Evolutionary conservation across 805 yeast genomes (phyloP).

Genomic region (Saturnispora halmiae): DNA sequence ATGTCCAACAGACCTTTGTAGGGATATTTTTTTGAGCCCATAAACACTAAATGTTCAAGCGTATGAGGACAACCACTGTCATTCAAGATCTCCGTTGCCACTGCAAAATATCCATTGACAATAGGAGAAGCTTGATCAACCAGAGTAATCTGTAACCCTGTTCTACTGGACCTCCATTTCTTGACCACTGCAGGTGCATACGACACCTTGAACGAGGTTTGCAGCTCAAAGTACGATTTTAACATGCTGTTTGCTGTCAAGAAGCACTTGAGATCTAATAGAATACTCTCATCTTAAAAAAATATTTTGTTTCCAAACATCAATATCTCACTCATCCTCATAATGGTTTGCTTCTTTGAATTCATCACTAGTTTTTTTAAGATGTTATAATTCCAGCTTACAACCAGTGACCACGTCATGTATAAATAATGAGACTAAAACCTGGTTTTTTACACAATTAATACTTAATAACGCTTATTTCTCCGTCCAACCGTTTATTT

Average conservation of each 20-base stretch:
- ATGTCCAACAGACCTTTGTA: conserved; percentile 86
- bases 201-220: conserved; percentile 52
- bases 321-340: too few relatives aligned
- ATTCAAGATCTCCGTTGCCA: conserved; percentile 82
- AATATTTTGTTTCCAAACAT: neutral
- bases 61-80: conserved; percentile 95
- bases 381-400: too few relatives aligned
- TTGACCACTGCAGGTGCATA: conserved; percentile 63
- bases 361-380: too few relatives aligned
- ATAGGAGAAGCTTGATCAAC: conserved; percentile 77
- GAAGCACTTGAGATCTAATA: neutral
- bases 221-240: conserved; percentile 31
- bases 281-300: too few relatives aligned
- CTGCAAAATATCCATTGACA: conserved; percentile 90
- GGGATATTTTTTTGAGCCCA: conserved; percentile 87
- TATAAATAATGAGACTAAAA: too few relatives aligned
- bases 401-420: too few relatives aligned
- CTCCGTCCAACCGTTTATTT: too few relatives aligned
- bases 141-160: conserved; percentile 75
- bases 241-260: too few relatives aligned
- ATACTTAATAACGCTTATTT: too few relatives aligned
- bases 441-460: too few relatives aligned
- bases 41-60: conserved; percentile 83
- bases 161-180: conserved; percentile 69
- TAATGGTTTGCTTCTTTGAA: too few relatives aligned